These are phyloP conservation scores for Amphibolis antarctica DNA, from an alignment of 106 monocot genomes.

Conservation along the genomic window DNA sequence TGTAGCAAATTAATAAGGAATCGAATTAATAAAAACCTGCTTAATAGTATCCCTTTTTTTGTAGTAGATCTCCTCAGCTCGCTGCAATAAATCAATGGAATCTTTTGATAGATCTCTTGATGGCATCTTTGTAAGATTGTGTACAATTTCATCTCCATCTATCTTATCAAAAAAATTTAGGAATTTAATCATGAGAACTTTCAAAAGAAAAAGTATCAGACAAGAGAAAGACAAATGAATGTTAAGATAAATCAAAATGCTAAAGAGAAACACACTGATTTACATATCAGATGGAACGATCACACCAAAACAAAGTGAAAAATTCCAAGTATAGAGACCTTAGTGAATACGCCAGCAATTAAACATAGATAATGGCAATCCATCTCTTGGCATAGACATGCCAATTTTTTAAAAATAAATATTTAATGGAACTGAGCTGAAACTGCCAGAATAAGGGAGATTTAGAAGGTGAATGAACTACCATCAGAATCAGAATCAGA, in stretches of 20 bases:
- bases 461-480: neutral
- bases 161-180: conserved; percentile 1
- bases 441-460: too few species aligned
- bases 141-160: conserved; percentile 41
- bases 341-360: too few species aligned
- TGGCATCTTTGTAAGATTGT: conserved; percentile 23
- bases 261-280: too few species aligned
- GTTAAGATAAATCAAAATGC: neutral
- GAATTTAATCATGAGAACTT: too few species aligned
- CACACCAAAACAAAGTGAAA: too few species aligned
- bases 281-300: too few species aligned
- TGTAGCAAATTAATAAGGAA: neutral
- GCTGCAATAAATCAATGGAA: conserved; percentile 48
- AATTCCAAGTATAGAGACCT: too few species aligned
- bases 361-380: too few species aligned
- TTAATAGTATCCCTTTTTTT: conserved; percentile 31
- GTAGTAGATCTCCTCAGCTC: conserved; percentile 67
- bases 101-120: conserved; percentile 31
- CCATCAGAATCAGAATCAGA: conserved; percentile 83
- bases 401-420: too few species aligned
- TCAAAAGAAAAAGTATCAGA: neutral
- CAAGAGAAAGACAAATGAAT: neutral
- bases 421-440: too few species aligned
- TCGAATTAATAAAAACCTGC: conserved; percentile 28
- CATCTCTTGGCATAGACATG: too few species aligned